phyloP scores from a whole-genome alignment of 202 grass and related monocot species.

The Hordeum pubiflorum region DNA sequence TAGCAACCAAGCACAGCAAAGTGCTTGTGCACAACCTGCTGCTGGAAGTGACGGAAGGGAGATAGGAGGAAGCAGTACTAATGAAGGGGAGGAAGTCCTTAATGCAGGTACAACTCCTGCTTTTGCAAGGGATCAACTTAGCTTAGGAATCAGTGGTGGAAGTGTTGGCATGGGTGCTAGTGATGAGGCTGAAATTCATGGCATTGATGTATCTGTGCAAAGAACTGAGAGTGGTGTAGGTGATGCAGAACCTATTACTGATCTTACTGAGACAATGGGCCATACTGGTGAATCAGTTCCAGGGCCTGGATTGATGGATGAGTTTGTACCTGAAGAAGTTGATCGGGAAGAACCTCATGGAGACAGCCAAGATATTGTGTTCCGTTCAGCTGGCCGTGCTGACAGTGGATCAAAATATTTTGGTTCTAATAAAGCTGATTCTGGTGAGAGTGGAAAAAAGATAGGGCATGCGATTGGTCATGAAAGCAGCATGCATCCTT shows the following conservation, averaged over 20 bases:
- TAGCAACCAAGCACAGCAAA: constrained; percentile 95
- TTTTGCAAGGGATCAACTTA: constrained; percentile 75
- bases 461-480: constrained; percentile 44
- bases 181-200: constrained; percentile 98
- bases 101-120: constrained; percentile 70
- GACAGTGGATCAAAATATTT: constrained; percentile 94
- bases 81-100: constrained; percentile 90
- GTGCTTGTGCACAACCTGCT: constrained; percentile 67
- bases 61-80: constrained; percentile 93
- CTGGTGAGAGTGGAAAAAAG: constrained; percentile 84
- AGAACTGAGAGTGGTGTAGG: constrained; percentile 73
- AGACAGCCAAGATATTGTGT: constrained; percentile 89
- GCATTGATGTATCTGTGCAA: constrained; percentile 73
- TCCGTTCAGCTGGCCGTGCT: constrained; percentile 61
- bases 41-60: constrained; percentile 76
- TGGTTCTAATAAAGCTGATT: constrained; percentile 81
- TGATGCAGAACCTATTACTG: constrained; percentile 74
- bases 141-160: constrained; percentile 86
- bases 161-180: constrained; percentile 98
- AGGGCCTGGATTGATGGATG: constrained; percentile 75
- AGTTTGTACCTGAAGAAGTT: constrained; percentile 75
- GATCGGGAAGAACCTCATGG: constrained; percentile 58
- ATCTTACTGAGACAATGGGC: constrained; percentile 84
- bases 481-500: constrained; percentile 58
- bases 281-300: constrained; percentile 90